Evolutionary conservation across 306 rosid species (phyloP).

Genomic region (Dalbergia cultrata): DNA sequence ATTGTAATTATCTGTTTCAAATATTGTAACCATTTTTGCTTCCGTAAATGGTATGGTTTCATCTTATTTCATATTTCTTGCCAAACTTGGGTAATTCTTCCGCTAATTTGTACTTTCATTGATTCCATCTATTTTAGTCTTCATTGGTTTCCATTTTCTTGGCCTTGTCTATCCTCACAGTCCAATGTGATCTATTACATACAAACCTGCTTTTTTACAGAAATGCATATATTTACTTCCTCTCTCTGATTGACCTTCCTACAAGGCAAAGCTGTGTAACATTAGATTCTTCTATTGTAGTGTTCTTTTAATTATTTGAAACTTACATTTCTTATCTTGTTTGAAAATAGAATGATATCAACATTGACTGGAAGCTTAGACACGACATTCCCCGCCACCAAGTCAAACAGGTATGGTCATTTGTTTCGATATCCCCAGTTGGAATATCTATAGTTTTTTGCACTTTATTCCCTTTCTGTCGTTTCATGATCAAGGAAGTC

Average conservation of each 20-base stretch:
- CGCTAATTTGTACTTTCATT: not conserved
- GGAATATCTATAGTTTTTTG: not conserved
- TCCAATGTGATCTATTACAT: not conserved
- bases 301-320: not conserved
- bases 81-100: not conserved
- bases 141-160: not conserved
- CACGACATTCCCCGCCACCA: conserved; percentile 87
- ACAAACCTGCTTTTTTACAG: not conserved
- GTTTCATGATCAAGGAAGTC: conserved; percentile 19
- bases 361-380: conserved; percentile 67
- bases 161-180: not conserved
- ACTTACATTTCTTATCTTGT: conserved; percentile 3
- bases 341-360: conserved; percentile 66
- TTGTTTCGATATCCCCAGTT: not conserved
- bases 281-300: not conserved
- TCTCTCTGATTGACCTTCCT: not conserved
- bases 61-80: conserved; percentile 12
- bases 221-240: not conserved
- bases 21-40: conserved; percentile 3
- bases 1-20: not conserved
- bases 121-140: conserved; percentile 3
- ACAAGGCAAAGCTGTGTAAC: not conserved
- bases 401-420: conserved; percentile 60
- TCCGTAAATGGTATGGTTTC: not conserved
- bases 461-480: not conserved